These are phyloP conservation scores for Radiomyces spectabilis DNA, from an alignment of 192 early-diverging fungal genomes.

Conservation along the genomic window DNA sequence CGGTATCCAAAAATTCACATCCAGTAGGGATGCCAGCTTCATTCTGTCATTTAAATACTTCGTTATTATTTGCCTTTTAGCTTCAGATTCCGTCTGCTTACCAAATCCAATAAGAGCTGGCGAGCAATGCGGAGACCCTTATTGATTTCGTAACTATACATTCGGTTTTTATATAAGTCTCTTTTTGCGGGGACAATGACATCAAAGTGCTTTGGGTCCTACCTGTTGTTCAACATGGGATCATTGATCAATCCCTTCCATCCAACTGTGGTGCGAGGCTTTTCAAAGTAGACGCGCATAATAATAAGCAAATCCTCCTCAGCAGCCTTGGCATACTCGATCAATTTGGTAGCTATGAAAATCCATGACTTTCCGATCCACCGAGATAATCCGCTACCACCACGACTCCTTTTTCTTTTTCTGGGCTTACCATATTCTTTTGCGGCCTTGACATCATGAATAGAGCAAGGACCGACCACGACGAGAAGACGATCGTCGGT, in stretches of 20 bases:
- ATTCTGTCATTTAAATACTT: slow-evolving; percentile 24
- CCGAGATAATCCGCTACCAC: neutral
- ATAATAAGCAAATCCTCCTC: slow-evolving; percentile 62
- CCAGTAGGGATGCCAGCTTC: slow-evolving; percentile 69
- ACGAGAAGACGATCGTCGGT: slow-evolving; percentile 74
- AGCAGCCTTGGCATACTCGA: slow-evolving; percentile 45
- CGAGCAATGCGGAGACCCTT: slow-evolving; percentile 76
- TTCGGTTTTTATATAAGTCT: neutral
- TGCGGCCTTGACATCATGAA: slow-evolving; percentile 73
- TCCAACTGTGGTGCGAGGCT: slow-evolving; percentile 77
- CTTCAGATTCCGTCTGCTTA: slow-evolving; percentile 12
- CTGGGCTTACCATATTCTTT: slow-evolving; percentile 58
- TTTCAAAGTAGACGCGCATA: slow-evolving; percentile 87
- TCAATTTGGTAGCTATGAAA: slow-evolving; percentile 45
- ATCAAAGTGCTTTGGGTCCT: neutral
- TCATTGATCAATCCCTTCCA: slow-evolving; percentile 95
- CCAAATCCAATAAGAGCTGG: slow-evolving; percentile 59
- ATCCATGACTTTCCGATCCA: neutral
- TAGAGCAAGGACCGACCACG: slow-evolving; percentile 82
- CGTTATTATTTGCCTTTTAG: neutral
- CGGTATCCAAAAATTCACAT: slow-evolving; percentile 71
- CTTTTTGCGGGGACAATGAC: too few relatives aligned
- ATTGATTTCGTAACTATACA: slow-evolving; percentile 62
- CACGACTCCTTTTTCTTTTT: slow-evolving; percentile 1
- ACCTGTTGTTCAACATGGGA: slow-evolving; percentile 61